Evolutionary conservation across 129 eudicot genomes (phyloP), one percentile per base, ranked within the genome.

Genomic region (Erigeron canadensis): DNA sequence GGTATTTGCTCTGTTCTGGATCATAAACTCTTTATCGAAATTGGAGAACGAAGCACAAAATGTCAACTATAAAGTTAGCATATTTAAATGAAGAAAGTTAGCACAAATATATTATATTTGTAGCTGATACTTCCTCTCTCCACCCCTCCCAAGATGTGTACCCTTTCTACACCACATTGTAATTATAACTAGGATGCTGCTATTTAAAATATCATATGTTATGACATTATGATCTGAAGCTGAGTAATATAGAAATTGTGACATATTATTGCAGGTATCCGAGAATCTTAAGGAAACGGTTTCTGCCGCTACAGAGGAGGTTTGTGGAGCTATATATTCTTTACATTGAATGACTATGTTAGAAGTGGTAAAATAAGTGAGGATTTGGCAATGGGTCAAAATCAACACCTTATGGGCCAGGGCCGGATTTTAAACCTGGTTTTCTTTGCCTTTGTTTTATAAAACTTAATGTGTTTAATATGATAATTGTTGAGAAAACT

Each of bases 261-360:
- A 58, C 64, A n/a, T 51, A 16, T 54, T 59, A n/a, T 69, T 82
- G 65, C 65, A 91, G 97, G 92, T 88, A 44, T 84, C 84, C 37
- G 81, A 83, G 74, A 81, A 83, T 75, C 80, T 89, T 13, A 92
- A 89, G 78, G 98, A 84, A 65, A 93, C 85, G 72, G 85, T 93
- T 65, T 89, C 87, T 12, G 83, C 96, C 67, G 95, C 98, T 46
- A 89, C 71, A 69, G 95, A 87, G 69, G 98, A 93, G 92, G 98
- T 93, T 10, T 65, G 73, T 48, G 54, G 64, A 22, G 28, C 70
- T 64, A 41, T 61, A 10, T 61, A 8, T 42, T 64, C 15, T 56
- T 41, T 28, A 21, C 60, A 61, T 47, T 63, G 38, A 47, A 45
- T 17, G 1, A 4, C 5, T 28, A 34, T 45, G 40, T 63, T 63